Evolutionary conservation across 768 basidiomycete species (phyloP).

Genomic region (Psilocybe sp.): DNA sequence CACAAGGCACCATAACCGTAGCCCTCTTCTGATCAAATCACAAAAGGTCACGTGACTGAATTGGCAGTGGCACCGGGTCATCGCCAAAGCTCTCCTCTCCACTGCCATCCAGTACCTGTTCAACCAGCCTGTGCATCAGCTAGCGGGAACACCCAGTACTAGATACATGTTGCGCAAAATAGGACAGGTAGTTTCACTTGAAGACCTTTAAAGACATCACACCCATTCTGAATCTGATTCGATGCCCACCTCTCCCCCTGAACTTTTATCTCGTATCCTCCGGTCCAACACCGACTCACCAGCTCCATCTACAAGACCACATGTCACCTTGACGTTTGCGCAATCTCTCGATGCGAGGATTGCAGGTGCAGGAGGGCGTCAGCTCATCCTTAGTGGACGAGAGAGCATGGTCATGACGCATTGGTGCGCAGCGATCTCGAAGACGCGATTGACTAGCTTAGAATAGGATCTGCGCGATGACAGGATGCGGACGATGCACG

Average conservation of each 20-base stretch:
- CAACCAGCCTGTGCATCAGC: no score
- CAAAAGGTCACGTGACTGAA: no score
- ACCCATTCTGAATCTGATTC: no score
- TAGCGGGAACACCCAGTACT: no score
- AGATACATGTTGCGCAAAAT: no score
- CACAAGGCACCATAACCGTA: no score
- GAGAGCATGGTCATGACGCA: conserved; percentile 95
- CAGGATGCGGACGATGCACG: conserved; percentile 91
- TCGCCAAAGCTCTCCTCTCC: no score
- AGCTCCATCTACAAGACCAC: conserved; percentile 36
- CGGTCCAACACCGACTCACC: not conserved
- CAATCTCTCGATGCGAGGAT: conserved; percentile 89
- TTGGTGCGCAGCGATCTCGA: conserved; percentile 50
- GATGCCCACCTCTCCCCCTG: not conserved
- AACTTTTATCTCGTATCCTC: not conserved
- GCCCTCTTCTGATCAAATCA: no score
- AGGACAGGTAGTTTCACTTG: no score
- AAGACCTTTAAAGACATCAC: no score
- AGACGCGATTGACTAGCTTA: conserved; percentile 39
- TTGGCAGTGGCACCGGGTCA: no score
- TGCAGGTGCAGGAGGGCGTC: conserved; percentile 67
- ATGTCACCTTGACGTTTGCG: conserved; percentile 81
- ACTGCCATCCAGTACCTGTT: no score
- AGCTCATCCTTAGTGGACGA: conserved; percentile 78
- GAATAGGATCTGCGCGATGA: not conserved